These are phyloP conservation scores for Penicillium rolfsii DNA, from an alignment of 2,329 filamentous ascomycete species.

Conservation along the genomic window DNA sequence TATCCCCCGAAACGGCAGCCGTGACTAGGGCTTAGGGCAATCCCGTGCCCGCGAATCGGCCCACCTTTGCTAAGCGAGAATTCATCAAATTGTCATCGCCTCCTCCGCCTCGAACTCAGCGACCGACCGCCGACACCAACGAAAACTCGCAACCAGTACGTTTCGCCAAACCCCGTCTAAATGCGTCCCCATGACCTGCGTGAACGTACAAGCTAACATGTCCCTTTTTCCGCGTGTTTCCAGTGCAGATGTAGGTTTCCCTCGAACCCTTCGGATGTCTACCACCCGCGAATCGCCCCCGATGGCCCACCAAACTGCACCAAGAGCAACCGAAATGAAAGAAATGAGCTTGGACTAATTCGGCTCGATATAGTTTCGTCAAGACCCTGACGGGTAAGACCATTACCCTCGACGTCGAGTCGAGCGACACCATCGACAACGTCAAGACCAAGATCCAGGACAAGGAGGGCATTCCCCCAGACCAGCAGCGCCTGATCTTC, in stretches of 20 bases:
- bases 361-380: slow-evolving; percentile 75
- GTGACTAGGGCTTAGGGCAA: slow-evolving; percentile 48
- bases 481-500: slow-evolving; percentile 98
- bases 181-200: slow-evolving; percentile 18
- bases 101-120: slow-evolving; percentile 43
- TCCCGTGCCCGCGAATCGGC: slow-evolving; percentile 23
- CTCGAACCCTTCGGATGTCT: slow-evolving; percentile 33
- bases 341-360: slow-evolving; percentile 31
- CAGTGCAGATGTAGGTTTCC: slow-evolving; percentile 86
- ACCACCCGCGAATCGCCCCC: slow-evolving; percentile 29
- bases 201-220: slow-evolving; percentile 52
- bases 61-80: slow-evolving; percentile 51
- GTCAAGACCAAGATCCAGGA: slow-evolving; percentile 99
- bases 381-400: slow-evolving; percentile 99
- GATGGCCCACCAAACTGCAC: slow-evolving; percentile 24
- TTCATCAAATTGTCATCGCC: slow-evolving; percentile 45
- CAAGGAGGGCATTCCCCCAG: slow-evolving; percentile 97
- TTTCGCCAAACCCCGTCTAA: slow-evolving; percentile 25
- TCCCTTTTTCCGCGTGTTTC: slow-evolving; percentile 39
- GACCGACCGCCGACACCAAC: slow-evolving; percentile 49
- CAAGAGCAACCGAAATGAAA: slow-evolving; percentile 24
- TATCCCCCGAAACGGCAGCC: slow-evolving; percentile 15
- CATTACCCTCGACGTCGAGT: slow-evolving; percentile 99
- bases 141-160: slow-evolving; percentile 54
- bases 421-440: slow-evolving; percentile 99